A percentile compares a stretch with the other conserved stretches of the same genome.
Evolutionary conservation across 2,329 filamentous ascomycete species (phyloP).

Genomic region (Conoideocrella luteorostrata): DNA sequence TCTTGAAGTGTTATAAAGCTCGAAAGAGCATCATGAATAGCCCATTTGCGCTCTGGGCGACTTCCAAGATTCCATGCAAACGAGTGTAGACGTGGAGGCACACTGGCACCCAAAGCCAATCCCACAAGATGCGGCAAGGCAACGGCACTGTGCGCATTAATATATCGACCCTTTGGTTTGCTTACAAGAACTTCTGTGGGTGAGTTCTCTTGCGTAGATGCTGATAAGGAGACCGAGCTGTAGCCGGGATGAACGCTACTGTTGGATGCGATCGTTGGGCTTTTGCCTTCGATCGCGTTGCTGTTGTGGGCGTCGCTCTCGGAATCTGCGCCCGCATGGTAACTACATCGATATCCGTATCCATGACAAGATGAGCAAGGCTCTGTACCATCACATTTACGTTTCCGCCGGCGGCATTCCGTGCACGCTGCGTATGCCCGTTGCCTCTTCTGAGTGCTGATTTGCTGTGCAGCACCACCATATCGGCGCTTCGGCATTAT

Average conservation of each 20-base stretch:
- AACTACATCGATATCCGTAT: constrained; percentile 13
- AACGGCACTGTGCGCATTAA: constrained; percentile 13
- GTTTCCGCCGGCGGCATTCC: constrained; percentile 12
- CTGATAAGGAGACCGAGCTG: too few species aligned
- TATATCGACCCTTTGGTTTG: constrained; percentile 7
- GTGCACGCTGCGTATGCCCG: constrained; percentile 10
- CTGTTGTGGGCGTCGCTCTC: background rate
- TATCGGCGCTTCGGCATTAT: background rate
- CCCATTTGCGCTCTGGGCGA: constrained; percentile 8
- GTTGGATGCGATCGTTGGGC: too few species aligned
- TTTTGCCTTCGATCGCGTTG: too few species aligned
- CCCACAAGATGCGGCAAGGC: constrained; percentile 13
- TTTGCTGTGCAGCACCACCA: background rate
- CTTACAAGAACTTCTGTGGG: constrained; percentile 4
- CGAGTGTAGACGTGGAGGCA: constrained; percentile 13
- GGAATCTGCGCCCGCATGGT: constrained; percentile 4
- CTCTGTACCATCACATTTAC: constrained; percentile 12
- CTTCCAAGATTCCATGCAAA: constrained; percentile 16
- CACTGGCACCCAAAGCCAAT: constrained; percentile 5
- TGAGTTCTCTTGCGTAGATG: too few species aligned
- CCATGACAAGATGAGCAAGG: constrained; percentile 11
- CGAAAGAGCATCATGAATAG: constrained; percentile 1
- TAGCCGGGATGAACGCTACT: too few species aligned
- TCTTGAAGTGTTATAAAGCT: background rate
- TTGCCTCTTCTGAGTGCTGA: background rate